Evolutionary conservation across 2,329 filamentous ascomycete genomes (phyloP), one percentile per base, ranked within the genome.

Genomic region (Ceratocystiopsis minuta): DNA sequence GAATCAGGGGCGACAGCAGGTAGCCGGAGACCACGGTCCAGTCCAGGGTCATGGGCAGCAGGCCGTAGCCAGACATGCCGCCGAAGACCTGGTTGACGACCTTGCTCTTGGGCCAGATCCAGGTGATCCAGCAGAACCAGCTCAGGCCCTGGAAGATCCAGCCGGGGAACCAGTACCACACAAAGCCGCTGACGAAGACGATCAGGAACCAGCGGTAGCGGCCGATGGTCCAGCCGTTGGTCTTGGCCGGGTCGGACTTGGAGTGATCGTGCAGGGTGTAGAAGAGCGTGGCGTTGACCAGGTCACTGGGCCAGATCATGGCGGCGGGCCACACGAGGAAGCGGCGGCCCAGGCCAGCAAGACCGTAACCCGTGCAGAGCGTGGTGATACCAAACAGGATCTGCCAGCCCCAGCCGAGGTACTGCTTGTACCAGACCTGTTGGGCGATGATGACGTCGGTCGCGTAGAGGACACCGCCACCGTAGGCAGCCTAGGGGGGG

Each of bases 201-300:
- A 68, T 67, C 43, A 77, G 52, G 58, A 80, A 80, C 54, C 72
- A 72, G 47, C 64, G 66, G 55, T 77, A 79, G 40, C 75, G 68
- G n/a, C 71, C 67, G 39, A 80, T 66, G 32, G 53, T 64, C 77
- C 78, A 81, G 36, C 77, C 75, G 50, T 68, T 68, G 24, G 63
- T 61, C 46, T 61, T 59, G 2, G 57, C 50, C 2, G 74, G 68
- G 46, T 75, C 65, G 0, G 68, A 63, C 20, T 60, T 55, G 13
- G 62, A 62, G 49, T 70, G 68, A 49, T 80, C 75, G 53, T 82
- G 76, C 35, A 82, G 63, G 3, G 75, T 70, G 51, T 75, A 68
- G 54, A 79, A 76, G 32, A 80, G 63, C 2, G 73, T 65, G 35
- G 68, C 65, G 51, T 75, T 79, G 52, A 77, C 70, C 32, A 75